Evolutionary conservation across 2,329 filamentous ascomycete species (phyloP).

Genomic region (Phyllosticta citrichinensis): DNA sequence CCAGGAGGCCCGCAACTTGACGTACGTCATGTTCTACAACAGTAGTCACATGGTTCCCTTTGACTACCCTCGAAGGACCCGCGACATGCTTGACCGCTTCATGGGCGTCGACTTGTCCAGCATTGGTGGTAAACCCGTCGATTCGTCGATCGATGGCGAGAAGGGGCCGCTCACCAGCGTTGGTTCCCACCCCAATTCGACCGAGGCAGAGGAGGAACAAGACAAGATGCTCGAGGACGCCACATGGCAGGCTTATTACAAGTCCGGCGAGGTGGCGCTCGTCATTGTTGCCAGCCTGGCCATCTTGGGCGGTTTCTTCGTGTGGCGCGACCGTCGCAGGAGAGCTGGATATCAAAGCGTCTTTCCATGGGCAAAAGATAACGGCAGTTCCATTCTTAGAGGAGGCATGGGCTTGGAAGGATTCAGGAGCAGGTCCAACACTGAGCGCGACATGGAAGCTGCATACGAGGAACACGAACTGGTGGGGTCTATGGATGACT

Average conservation of each 20-base stretch:
- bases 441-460: conserved; percentile 45
- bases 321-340: conserved; percentile 46
- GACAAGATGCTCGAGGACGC: conserved; percentile 69
- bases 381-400: conserved; percentile 35
- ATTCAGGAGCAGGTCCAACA: conserved; percentile 33
- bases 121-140: conserved; percentile 70
- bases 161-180: conserved; percentile 70
- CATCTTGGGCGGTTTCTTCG: conserved; percentile 61
- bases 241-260: conserved; percentile 80
- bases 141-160: conserved; percentile 77
- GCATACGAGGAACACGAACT: conserved; percentile 53
- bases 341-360: conserved; percentile 36
- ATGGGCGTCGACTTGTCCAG: conserved; percentile 84
- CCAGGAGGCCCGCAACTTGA: conserved; percentile 89
- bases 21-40: conserved; percentile 92
- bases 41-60: conserved; percentile 98
- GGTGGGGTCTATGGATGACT: conserved; percentile 33
- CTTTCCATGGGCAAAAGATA: conserved; percentile 14
- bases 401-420: conserved; percentile 38
- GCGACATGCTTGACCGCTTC: conserved; percentile 97
- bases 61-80: conserved; percentile 72
- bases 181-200: conserved; percentile 61
- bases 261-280: conserved; percentile 76
- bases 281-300: conserved; percentile 70
- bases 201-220: conserved; percentile 55